Base-by-base conservation (phyloP, 306 rosid species). In the Sindora glabra region DNA sequence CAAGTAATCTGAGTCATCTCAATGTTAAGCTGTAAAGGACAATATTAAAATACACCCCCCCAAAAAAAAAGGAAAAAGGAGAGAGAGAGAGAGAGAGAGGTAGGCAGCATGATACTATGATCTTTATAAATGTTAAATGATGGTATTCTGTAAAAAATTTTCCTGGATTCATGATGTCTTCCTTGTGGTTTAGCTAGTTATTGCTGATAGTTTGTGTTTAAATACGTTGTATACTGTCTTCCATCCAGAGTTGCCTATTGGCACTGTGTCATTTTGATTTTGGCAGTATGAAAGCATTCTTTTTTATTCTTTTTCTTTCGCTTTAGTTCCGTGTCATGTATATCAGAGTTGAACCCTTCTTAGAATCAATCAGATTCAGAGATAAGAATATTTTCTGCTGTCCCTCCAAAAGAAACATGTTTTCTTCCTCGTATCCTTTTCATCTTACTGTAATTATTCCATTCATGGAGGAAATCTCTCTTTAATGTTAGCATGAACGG, bases 131-230 rank as follows among this genome's bases (percentile, higher is more conserved):
- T 71, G 80, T 65, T 82, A 81, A 40, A 64, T 48, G 69, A 63
- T 72, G 89, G 70, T 67, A 76, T 62, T 48, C 60, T 87, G 92
- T 85, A n/a, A n/a, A n/a, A 87, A 60, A 83, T 88, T 83, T 70
- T 78, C 64, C 74, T 67, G 65, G 89, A 81, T 68, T 81, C 67
- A 68, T 25, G 70, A 49, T 79, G 77, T 69, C 77, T 75, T 69
- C 76, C n/a, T n/a, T 64, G 66, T 79, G 79, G 52, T 75, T 74
- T 77, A 76, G 85, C 56, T 84, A 80, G 89, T 56, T 60, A 67
- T 76, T 73, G 58, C 80, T 67, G 68, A 70, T 72, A 81, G 86
- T n/a, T 59, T 75, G 89, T 83, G 81, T 81, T 76, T 66, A 76
- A 74, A 83, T 72, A 72, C 77, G 83, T 68, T 83, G 77, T 82